phyloP scores from a whole-genome alignment of 1,284 basidiomycete species.

The Trichosporon coremiiforme region DNA sequence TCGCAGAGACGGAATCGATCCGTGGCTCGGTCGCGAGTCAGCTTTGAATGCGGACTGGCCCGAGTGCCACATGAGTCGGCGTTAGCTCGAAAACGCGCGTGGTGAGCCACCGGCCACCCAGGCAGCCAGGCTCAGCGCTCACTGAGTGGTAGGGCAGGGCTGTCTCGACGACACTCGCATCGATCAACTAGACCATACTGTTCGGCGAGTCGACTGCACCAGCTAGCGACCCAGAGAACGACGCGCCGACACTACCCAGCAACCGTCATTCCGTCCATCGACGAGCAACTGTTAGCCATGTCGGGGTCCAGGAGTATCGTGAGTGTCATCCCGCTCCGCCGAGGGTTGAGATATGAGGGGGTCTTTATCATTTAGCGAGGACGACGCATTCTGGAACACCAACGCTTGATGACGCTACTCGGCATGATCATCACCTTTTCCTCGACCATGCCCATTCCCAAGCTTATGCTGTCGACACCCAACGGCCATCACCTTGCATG shows the following conservation, averaged over 20 bases:
- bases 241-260: constrained; percentile 5
- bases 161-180: constrained; percentile 6
- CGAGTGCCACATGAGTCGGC: constrained; percentile 12
- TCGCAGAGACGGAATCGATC: neutral
- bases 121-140: neutral
- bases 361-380: neutral
- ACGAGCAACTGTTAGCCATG: constrained; percentile 29
- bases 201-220: constrained; percentile 13
- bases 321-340: constrained; percentile 23
- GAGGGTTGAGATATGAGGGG: neutral
- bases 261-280: constrained; percentile 20
- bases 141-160: neutral
- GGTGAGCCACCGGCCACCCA: constrained; percentile 6
- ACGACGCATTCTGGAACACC: constrained; percentile 4
- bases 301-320: constrained; percentile 41
- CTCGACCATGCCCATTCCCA: neutral
- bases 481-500: too few relatives aligned
- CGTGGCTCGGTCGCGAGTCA: neutral
- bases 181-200: constrained; percentile 6
- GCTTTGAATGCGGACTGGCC: neutral
- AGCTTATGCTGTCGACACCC: neutral
- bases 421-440: neutral
- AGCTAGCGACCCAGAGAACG: neutral
- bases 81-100: constrained; percentile 18
- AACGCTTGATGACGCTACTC: neutral